Conservation (phyloP, 75 land plant genomes). For the Picea sitchensis region DNA sequence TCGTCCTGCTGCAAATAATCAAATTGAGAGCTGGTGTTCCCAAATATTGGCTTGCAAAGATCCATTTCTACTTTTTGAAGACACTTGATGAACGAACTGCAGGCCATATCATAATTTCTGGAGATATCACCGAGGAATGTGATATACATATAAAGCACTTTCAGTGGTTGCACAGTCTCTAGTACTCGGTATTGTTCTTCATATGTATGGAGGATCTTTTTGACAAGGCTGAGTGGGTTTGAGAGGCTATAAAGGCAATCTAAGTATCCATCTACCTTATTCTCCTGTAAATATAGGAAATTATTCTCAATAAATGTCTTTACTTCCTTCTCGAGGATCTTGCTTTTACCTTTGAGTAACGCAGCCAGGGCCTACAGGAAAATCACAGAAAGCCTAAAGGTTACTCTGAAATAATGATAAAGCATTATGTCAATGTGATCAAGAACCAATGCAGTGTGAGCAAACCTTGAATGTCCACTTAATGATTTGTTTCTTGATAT, state of each 20-base stretch:
- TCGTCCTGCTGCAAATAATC: slow-evolving; percentile 22
- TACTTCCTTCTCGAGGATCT: slow-evolving; percentile 3
- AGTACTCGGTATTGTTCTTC: slow-evolving; percentile 17
- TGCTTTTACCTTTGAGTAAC: slow-evolving; percentile 7
- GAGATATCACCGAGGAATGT: slow-evolving; percentile 19
- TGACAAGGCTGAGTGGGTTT: slow-evolving; percentile 7
- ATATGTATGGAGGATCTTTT: slow-evolving; percentile 8
- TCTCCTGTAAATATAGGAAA: slow-evolving; percentile 4
- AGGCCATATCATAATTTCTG: slow-evolving; percentile 13
- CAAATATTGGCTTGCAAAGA: slow-evolving; percentile 2
- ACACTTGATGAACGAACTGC: slow-evolving; percentile 6
- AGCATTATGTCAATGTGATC: neutral
- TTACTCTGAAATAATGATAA: neutral
- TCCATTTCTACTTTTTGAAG: slow-evolving; percentile 14
- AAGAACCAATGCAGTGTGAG: neutral
- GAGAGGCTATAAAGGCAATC: slow-evolving; percentile 14
- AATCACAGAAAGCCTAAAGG: neutral
- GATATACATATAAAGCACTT: slow-evolving; percentile 16
- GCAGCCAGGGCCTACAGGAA: slow-evolving; percentile 12
- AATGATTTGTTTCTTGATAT: slow-evolving; percentile 3
- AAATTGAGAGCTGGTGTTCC: slow-evolving; percentile 10
- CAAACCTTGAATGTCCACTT: slow-evolving; percentile 10
- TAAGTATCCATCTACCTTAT: slow-evolving; percentile 9
- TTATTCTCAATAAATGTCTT: slow-evolving; percentile 3
- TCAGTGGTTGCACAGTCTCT: slow-evolving; percentile 6